Conservation (phyloP, 2,329 filamentous ascomycete genomes). For the Trichoderma atrobrunneum region DNA sequence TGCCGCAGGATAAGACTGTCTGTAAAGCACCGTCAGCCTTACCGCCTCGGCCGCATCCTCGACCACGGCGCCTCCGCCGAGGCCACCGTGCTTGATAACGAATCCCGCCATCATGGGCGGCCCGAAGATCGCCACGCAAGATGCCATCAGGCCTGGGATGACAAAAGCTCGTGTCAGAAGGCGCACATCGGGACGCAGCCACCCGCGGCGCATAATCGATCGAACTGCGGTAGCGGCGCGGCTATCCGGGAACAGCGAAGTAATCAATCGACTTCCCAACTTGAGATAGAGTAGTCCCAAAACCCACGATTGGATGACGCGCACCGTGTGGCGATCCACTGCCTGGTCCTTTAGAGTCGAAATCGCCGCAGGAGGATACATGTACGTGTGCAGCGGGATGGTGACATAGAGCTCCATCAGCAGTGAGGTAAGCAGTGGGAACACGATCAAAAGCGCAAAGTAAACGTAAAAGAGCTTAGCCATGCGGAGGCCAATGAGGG, state of each 20-base stretch:
- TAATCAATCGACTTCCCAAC: conserved; percentile 67
- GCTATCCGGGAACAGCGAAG: conserved; percentile 64
- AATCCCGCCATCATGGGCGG: conserved; percentile 59
- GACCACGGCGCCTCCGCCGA: conserved; percentile 26
- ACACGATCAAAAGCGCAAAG: conserved; percentile 68
- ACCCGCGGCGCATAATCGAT: conserved; percentile 71
- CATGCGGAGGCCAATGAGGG: conserved; percentile 32
- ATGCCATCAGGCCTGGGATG: conserved; percentile 67
- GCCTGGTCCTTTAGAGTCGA: conserved; percentile 27
- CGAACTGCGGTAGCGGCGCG: conserved; percentile 72
- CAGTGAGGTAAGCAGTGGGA: conserved; percentile 76
- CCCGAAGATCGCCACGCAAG: conserved; percentile 57
- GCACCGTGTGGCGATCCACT: conserved; percentile 62
- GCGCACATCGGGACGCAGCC: conserved; percentile 71
- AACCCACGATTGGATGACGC: conserved; percentile 91
- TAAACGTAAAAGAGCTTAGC: conserved; percentile 69
- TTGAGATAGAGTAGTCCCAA: conserved; percentile 88
- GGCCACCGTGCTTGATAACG: conserved; percentile 30
- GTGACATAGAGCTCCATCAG: conserved; percentile 86
- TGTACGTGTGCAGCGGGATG: conserved; percentile 80
- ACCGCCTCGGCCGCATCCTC: conserved; percentile 30
- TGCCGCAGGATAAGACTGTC: conserved; percentile 68
- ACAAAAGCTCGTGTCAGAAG: conserved; percentile 84
- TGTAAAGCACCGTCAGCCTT: conserved; percentile 42
- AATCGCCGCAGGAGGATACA: conserved; percentile 43